phyloP scores from a whole-genome alignment of 208 protist species.

The Leishmania gerbilli region DNA sequence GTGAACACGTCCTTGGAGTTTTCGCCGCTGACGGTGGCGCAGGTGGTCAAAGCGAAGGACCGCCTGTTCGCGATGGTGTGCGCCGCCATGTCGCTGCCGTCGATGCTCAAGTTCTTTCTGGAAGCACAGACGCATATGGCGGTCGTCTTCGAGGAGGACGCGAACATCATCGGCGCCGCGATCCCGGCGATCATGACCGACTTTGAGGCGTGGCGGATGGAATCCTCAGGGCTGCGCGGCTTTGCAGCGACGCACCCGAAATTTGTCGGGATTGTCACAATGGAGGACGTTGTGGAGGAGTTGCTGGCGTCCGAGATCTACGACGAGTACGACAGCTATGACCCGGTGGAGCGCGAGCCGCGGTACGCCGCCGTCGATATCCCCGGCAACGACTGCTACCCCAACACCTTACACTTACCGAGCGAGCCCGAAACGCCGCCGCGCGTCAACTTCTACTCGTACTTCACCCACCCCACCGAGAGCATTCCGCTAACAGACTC shows the following conservation, averaged over 20 bases:
- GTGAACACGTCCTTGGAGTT: constrained; percentile 34
- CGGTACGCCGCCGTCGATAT: constrained; percentile 19
- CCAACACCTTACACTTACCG: constrained; percentile 27
- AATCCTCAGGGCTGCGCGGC: constrained; percentile 9
- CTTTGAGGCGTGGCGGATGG: constrained; percentile 17
- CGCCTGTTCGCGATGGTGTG: constrained; percentile 66
- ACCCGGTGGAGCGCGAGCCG: constrained; percentile 23
- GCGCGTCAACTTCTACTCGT: constrained; percentile 91
- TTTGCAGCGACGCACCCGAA: constrained; percentile 19
- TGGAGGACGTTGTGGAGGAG: constrained; percentile 90
- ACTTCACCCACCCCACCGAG: constrained; percentile 60
- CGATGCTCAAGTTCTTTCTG: constrained; percentile 84
- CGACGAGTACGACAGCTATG: constrained; percentile 90
- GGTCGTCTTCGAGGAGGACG: constrained; percentile 63
- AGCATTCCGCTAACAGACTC: constrained; percentile 62
- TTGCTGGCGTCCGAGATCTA: constrained; percentile 88
- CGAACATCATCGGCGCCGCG: neutral
- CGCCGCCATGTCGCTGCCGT: constrained; percentile 57
- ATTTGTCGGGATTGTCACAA: constrained; percentile 80
- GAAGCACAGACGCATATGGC: constrained; percentile 86
- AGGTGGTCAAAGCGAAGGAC: constrained; percentile 73
- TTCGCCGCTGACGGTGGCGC: constrained; percentile 54
- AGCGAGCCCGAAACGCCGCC: constrained; percentile 58
- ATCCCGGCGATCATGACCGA: constrained; percentile 10
- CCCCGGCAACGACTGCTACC: constrained; percentile 16